Evolutionary conservation across 1,284 basidiomycete genomes (phyloP).

Genomic region (Tylopilus sp.): DNA sequence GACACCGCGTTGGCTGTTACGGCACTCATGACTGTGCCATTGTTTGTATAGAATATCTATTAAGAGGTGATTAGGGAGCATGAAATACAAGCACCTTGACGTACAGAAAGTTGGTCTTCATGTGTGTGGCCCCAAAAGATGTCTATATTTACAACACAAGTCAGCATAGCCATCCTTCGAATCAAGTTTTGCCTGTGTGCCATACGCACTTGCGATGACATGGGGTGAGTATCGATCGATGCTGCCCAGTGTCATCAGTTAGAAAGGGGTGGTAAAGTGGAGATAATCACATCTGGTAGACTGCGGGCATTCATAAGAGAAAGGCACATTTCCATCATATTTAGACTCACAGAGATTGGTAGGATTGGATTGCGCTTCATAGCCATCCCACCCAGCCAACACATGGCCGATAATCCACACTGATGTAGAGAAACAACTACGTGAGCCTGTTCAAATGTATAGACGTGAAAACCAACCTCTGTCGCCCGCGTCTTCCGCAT

Average conservation of each 20-base stretch:
- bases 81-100: neutral
- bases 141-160: slow-evolving; percentile 44
- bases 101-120: slow-evolving; percentile 76
- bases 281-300: slow-evolving; percentile 72
- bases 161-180: too few relatives aligned
- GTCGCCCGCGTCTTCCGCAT: slow-evolving; percentile 73
- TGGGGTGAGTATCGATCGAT: slow-evolving; percentile 81
- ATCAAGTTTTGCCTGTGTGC: neutral
- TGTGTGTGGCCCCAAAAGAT: slow-evolving; percentile 86
- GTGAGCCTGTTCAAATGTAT: neutral
- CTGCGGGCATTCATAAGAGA: slow-evolving; percentile 41
- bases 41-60: slow-evolving; percentile 54
- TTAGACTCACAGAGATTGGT: slow-evolving; percentile 70
- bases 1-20: slow-evolving; percentile 62
- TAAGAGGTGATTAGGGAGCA: neutral
- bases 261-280: neutral
- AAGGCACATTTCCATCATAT: too few relatives aligned
- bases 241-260: slow-evolving; percentile 48
- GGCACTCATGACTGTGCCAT: slow-evolving; percentile 58
- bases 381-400: slow-evolving; percentile 77
- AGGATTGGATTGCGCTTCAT: slow-evolving; percentile 67
- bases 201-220: slow-evolving; percentile 74
- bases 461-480: slow-evolving; percentile 51
- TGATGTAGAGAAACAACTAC: slow-evolving; percentile 31
- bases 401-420: slow-evolving; percentile 86